Evolutionary conservation across 768 basidiomycete genomes (phyloP).

Genomic region (Xerocomellus chrysenteron): DNA sequence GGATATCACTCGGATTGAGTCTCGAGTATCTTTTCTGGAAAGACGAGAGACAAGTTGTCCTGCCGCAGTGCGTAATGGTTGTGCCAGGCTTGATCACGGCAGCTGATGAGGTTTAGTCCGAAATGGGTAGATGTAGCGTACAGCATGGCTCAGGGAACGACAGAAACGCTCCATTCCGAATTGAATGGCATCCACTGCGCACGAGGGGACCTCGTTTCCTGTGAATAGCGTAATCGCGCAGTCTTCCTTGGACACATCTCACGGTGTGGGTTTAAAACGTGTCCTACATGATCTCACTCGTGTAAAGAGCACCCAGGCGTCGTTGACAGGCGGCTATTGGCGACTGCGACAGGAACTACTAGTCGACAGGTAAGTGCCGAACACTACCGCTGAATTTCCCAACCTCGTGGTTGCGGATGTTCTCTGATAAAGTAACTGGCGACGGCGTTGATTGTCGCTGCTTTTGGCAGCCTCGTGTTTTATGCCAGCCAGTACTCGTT

Average conservation of each 20-base stretch:
- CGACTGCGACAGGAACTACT: neutral
- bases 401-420: neutral
- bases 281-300: constrained; percentile 6
- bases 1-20: constrained; percentile 5
- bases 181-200: constrained; percentile 5
- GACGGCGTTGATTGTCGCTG: constrained; percentile 19
- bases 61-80: too few relatives aligned
- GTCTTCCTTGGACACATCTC: constrained; percentile 13
- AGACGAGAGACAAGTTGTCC: too few relatives aligned
- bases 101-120: too few relatives aligned
- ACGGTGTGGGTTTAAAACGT: constrained; percentile 20
- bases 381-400: constrained; percentile 1
- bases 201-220: constrained; percentile 32
- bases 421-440: constrained; percentile 28
- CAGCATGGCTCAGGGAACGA: constrained; percentile 8
- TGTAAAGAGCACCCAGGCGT: neutral
- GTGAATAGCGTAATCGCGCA: constrained; percentile 23
- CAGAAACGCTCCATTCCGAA: neutral
- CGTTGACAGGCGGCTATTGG: neutral
- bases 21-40: neutral
- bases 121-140: neutral
- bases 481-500: constrained; percentile 16
- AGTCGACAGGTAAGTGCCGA: neutral
- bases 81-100: too few relatives aligned
- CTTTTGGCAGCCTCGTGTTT: constrained; percentile 38